These are phyloP conservation scores for Annulohypoxylon truncatum DNA, from an alignment of 2,329 filamentous ascomycete species.

Conservation along the genomic window DNA sequence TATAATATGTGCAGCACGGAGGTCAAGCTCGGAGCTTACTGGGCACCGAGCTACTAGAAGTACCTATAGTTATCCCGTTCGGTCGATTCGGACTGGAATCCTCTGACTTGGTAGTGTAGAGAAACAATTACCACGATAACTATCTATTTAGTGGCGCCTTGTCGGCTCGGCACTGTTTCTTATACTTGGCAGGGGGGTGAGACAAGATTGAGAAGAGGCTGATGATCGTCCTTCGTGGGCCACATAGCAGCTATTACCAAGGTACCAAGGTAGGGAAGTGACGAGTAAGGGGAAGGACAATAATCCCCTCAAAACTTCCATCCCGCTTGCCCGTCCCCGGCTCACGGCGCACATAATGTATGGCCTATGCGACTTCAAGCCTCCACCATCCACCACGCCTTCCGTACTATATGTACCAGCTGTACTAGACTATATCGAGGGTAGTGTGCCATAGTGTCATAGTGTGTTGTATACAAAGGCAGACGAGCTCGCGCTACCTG, in stretches of 20 bases:
- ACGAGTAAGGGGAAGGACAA: neutral
- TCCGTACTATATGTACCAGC: constrained; percentile 18
- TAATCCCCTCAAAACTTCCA: constrained; percentile 38
- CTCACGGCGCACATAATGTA: too few relatives aligned
- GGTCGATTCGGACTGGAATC: constrained; percentile 33
- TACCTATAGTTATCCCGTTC: constrained; percentile 25
- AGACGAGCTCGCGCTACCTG: constrained; percentile 23
- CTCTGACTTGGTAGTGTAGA: constrained; percentile 13
- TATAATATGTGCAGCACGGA: constrained; percentile 5
- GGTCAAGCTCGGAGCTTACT: constrained; percentile 21
- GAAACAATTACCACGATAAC: constrained; percentile 13
- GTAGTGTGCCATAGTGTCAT: constrained; percentile 17
- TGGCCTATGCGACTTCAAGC: constrained; percentile 8
- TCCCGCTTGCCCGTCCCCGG: constrained; percentile 34
- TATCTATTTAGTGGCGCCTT: constrained; percentile 26
- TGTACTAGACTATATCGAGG: constrained; percentile 38
- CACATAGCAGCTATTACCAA: neutral
- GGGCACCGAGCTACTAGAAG: neutral
- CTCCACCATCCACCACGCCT: constrained; percentile 22
- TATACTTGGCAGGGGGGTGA: constrained; percentile 37
- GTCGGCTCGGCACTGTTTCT: constrained; percentile 27
- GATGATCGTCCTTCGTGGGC: constrained; percentile 32
- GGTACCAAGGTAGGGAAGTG: neutral
- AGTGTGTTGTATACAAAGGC: constrained; percentile 4
- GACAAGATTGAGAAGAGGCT: constrained; percentile 35